Evolutionary conservation across 805 yeast genomes (phyloP).

Genomic region (Candida maltosa): DNA sequence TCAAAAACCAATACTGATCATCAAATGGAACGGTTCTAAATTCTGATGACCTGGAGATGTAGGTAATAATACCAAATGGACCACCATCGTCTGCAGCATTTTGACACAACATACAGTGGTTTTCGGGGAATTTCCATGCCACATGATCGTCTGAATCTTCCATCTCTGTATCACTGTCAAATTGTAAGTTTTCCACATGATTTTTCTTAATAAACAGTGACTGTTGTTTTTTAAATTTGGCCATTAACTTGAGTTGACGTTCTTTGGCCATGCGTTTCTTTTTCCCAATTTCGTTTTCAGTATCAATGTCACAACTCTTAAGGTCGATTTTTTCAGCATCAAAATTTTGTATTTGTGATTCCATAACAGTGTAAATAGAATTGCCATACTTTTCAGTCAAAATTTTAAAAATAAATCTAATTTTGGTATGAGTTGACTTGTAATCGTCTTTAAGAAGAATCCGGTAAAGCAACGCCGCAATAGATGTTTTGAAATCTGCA

Average conservation of each 20-base stretch:
- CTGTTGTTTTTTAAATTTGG: conserved; percentile 78
- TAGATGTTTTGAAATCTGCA: conserved; percentile 30
- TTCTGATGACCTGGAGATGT: conserved; percentile 55
- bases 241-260: conserved; percentile 69
- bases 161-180: conserved; percentile 42
- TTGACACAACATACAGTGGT: conserved; percentile 78
- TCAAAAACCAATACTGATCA: conserved; percentile 61
- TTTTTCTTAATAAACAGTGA: conserved; percentile 63
- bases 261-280: conserved; percentile 69
- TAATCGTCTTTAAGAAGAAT: conserved; percentile 41
- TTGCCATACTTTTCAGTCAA: conserved; percentile 23
- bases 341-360: conserved; percentile 19
- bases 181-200: conserved; percentile 12
- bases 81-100: conserved; percentile 65
- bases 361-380: conserved; percentile 16
- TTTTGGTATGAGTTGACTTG: conserved; percentile 46
- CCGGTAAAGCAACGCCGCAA: conserved; percentile 33
- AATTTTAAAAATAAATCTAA: conserved; percentile 50
- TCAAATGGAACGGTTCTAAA: conserved; percentile 64
- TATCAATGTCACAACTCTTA: conserved; percentile 8
- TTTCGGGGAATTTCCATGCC: conserved; percentile 68
- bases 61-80: conserved; percentile 72
- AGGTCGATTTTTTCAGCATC: conserved; percentile 19
- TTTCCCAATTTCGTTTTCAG: conserved; percentile 44
- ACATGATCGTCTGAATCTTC: conserved; percentile 27